These are phyloP conservation scores for Phytophthora capsici DNA, from an alignment of 352 stramenopile genomes.

Conservation along the genomic window DNA sequence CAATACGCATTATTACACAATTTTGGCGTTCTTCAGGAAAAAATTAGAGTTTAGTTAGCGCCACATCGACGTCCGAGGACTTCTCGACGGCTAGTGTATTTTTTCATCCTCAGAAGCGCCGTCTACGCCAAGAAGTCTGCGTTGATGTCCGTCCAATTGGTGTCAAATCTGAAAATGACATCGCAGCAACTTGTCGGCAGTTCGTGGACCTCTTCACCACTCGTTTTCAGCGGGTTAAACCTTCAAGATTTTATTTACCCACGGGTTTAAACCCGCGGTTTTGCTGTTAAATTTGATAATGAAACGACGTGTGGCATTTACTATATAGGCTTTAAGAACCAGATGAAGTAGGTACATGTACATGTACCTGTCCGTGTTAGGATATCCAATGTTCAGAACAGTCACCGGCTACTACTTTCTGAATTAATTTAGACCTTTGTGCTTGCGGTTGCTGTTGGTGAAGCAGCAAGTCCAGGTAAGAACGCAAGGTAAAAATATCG, in stretches of 20 bases:
- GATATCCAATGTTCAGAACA: no score
- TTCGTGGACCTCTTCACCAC: slow-evolving; percentile 14
- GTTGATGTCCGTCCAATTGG: neutral
- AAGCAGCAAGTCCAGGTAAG: no score
- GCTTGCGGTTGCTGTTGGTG: neutral
- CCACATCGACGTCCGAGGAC: slow-evolving; percentile 43
- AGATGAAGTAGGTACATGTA: no score
- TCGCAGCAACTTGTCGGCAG: neutral
- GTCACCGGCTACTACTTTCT: no score
- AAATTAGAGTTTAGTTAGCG: slow-evolving; percentile 86
- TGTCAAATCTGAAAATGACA: slow-evolving; percentile 30
- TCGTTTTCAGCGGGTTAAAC: slow-evolving; percentile 25
- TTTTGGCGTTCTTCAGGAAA: slow-evolving; percentile 74
- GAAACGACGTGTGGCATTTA: no score
- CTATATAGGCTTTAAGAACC: no score
- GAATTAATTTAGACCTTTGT: neutral
- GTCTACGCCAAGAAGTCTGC: neutral
- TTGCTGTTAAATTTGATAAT: slow-evolving; percentile 5
- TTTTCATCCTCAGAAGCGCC: slow-evolving; percentile 76
- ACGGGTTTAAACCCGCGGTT: slow-evolving; percentile 3
- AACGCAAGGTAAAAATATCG: no score
- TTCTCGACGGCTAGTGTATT: slow-evolving; percentile 62
- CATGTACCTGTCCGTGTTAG: no score
- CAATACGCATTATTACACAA: slow-evolving; percentile 3
- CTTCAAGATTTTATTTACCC: neutral